Evolutionary conservation across 1,284 basidiomycete genomes (phyloP).

Genomic region (Cryptococcus sp.): DNA sequence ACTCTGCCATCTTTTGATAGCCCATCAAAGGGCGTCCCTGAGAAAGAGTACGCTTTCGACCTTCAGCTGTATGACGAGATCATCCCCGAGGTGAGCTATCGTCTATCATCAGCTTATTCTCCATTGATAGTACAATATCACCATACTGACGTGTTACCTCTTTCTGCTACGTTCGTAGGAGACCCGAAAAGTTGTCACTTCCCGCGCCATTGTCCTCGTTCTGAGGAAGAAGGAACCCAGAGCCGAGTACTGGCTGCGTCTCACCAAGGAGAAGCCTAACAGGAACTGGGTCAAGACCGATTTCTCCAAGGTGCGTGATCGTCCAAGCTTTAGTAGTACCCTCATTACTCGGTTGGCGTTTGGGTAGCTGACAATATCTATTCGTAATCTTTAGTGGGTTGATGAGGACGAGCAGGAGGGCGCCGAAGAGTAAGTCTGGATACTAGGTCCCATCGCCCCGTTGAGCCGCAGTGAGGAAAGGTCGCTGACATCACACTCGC

Average conservation of each 20-base stretch:
- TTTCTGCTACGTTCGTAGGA: conserved; percentile 55
- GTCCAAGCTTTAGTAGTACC: not conserved
- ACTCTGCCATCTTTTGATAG: conserved; percentile 34
- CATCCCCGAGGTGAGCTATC: conserved; percentile 63
- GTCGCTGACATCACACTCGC: not conserved
- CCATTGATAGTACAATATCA: conserved; percentile 1
- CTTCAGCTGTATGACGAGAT: conserved; percentile 74
- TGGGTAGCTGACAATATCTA: not conserved
- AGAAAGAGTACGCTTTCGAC: conserved; percentile 69
- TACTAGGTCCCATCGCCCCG: not conserved
- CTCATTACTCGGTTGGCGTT: not conserved
- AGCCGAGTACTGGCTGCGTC: conserved; percentile 81
- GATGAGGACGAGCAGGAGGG: conserved; percentile 93
- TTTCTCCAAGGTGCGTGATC: conserved; percentile 65
- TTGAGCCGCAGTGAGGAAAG: too few species aligned
- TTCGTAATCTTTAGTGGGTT: conserved; percentile 62
- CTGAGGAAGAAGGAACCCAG: conserved; percentile 77
- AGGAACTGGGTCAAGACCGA: conserved; percentile 83
- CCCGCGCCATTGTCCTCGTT: conserved; percentile 66
- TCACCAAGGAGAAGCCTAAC: conserved; percentile 82
- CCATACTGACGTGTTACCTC: too few species aligned
- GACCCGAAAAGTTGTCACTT: conserved; percentile 64
- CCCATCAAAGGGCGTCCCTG: conserved; percentile 59
- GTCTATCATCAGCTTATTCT: too few species aligned
- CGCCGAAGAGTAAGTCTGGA: conserved; percentile 43